Base-by-base conservation (phyloP, 768 basidiomycete genomes). In the Calocera cornea region DNA sequence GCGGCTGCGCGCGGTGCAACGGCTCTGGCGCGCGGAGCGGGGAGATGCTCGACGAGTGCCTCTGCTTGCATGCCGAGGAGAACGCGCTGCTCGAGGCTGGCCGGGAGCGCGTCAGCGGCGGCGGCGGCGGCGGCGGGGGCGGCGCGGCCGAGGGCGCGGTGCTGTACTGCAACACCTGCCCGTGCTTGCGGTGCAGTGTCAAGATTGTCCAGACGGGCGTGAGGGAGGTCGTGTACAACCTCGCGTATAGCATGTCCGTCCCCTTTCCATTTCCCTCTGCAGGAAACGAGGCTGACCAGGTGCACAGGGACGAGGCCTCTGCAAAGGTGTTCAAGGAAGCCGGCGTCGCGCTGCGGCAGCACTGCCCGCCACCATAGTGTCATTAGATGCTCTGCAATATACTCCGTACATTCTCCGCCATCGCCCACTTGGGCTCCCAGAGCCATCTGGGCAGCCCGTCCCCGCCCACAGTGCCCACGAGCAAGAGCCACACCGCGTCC, bases 121-220 rank as follows among this genome's bases (percentile, higher is more conserved):
- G 72, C 1, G 79, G 79, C 1, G 74, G 74, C 60, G n/a, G 97
- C 60, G 83, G 95, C n/a, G 31, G 54, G 24, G 90, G 89, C 3
- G 73, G 72, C 1, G 79, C 78, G 1, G 74, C 74, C 60, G 77
- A 80, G 64, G 85, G 87, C 64, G 84, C 90, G 1, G 89, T 91
- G n/a, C 75, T 99, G 16, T 99, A 98, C 75, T 99, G 97, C 83
- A 99, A 99, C 74, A 99, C 97, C 94, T 99, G 97, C 72, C 97
- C 97, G 0, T 99, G 97, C 75, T 80, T 98, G n/a, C 87, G 84
- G 70, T 99, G 97, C 74, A 92, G 95, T 0, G 87, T 97, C 77
- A 98, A 98, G 76, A 97, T 98, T 71, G 94, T 97, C 31, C 95
- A 99, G 74, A 89, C 87, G 24, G 95, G 95, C 0, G 88, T 98